Evolutionary conservation across 441 rosid species (phyloP).

Genomic region (Pelargonium cotyledonis): DNA sequence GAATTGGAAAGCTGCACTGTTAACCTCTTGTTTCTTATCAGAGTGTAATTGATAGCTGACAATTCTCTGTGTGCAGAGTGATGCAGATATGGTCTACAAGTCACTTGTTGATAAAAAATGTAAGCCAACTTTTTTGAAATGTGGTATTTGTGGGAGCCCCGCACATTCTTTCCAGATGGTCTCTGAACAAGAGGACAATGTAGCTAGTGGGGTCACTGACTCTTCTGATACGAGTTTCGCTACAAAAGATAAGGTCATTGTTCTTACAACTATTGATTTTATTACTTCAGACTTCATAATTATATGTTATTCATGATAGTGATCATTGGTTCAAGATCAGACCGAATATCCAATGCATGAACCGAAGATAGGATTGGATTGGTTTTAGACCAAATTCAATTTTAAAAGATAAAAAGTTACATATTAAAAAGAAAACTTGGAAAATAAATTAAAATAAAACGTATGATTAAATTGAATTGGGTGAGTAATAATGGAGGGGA

Average conservation of each 20-base stretch:
- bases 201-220: slow-evolving; percentile 18
- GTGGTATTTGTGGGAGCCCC: slow-evolving; percentile 46
- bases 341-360: too few species aligned
- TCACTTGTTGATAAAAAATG: slow-evolving; percentile 39
- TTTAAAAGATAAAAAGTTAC: too few species aligned
- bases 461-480: too few species aligned
- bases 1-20: not conserved
- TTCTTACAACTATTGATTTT: not conserved
- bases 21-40: not conserved
- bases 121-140: slow-evolving; percentile 30
- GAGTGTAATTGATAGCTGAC: slow-evolving; percentile 3
- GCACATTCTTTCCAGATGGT: slow-evolving; percentile 51
- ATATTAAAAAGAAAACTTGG: too few species aligned
- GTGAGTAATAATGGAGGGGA: too few species aligned
- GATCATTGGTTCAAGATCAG: too few species aligned
- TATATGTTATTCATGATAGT: too few species aligned
- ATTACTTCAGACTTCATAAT: too few species aligned
- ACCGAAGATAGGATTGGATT: too few species aligned
- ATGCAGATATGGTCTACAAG: slow-evolving; percentile 60
- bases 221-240: slow-evolving; percentile 26
- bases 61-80: slow-evolving; percentile 36
- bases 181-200: slow-evolving; percentile 27
- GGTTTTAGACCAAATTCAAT: too few species aligned
- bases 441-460: too few species aligned
- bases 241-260: slow-evolving; percentile 12